phyloP scores from a whole-genome alignment of 331 rosid genomes.

The Acacia concinna region DNA sequence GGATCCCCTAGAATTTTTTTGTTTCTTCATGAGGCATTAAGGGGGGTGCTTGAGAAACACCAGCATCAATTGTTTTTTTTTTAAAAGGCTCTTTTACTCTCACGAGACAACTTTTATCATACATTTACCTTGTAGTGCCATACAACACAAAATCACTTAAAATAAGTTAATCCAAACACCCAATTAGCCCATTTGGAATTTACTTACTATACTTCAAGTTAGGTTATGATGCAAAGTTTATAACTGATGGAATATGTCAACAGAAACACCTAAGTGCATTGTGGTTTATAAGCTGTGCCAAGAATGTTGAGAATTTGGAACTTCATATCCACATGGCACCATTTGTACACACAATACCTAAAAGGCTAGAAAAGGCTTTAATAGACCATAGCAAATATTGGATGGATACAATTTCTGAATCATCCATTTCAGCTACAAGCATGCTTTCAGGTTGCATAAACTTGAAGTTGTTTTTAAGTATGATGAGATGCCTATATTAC shows the following conservation, averaged over 20 bases:
- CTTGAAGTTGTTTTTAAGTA: neutral
- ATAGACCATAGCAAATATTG: neutral
- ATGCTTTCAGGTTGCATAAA: neutral
- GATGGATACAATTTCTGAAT: neutral
- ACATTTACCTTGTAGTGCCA: no score
- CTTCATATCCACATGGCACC: neutral
- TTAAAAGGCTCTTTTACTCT: no score
- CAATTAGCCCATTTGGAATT: no score
- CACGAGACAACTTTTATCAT: no score
- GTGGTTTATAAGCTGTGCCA: neutral
- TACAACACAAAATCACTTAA: no score
- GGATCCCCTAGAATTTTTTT: neutral
- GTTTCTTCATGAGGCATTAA: neutral
- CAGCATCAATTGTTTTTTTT: neutral
- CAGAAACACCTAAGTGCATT: neutral
- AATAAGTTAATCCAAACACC: no score
- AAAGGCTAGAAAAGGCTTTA: neutral
- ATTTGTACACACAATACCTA: neutral
- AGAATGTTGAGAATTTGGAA: neutral
- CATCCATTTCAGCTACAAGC: neutral
- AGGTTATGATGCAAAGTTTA: neutral
- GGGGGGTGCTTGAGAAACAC: neutral
- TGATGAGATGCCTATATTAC: neutral
- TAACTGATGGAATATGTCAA: neutral
- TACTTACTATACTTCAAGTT: neutral